Base-by-base conservation (phyloP, 139 green algal species). In the Parachlorella kessleri region DNA sequence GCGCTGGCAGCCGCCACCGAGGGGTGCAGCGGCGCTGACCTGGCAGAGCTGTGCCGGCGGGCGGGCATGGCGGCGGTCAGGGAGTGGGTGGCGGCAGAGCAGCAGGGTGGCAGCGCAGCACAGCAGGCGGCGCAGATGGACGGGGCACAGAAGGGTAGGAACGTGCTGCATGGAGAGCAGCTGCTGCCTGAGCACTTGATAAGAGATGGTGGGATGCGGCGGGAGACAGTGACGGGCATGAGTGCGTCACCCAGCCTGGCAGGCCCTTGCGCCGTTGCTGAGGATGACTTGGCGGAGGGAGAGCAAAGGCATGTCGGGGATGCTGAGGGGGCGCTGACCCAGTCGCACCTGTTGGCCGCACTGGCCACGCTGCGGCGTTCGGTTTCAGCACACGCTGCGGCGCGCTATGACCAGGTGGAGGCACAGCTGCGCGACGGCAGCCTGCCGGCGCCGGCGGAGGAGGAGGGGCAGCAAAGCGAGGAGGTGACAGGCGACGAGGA, bases 11-110 rank as follows among this genome's bases (percentile, higher is more conserved):
- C 71, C 30, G 37, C 80, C 54, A 84, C 69, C 23, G 8, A 59
- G 33, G 85, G 84, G 10, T 69, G 77, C 18, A 83, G 69, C 59
- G 84, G 85, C 53, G 85, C 85, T 21, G 85, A 90, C 79, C 54
- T 90, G 73, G 64, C 77, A 23, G 84, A 88, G 41, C 28, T 90
- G 41, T 75, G 69, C 54, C 66, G 73, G 36, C 55, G 65, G 7
- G 82, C 71, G 14, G 70, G 55, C 38, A 72, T 72, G 41, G 68
- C 74, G 3, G 69, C 79, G 18, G 35, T 81, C 28, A 33, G 71
- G 0, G 75, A 83, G 37, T 28, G 55, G 40, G 76, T 81, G 67
- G 67, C 36, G 4, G 67, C 53, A 3, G 77, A 77, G 77, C 14
- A 38, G 40, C 32, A 65, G 24, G 39, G 63, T 26, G 23, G 64